Evolutionary conservation across 192 early-diverging fungal genomes (phyloP).

Genomic region (Rhizophagus clarus): DNA sequence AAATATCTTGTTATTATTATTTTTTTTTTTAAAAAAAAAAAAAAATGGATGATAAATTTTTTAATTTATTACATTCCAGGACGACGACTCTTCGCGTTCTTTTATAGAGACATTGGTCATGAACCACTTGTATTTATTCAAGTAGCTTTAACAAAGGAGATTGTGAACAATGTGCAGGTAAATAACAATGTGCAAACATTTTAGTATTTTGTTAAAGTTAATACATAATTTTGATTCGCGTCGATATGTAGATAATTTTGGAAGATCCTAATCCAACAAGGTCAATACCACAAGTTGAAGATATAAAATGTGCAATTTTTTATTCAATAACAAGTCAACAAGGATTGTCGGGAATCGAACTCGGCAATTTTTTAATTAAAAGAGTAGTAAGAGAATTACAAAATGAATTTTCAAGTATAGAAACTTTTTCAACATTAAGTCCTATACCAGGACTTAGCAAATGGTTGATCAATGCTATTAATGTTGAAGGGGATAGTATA

Average conservation of each 20-base stretch:
- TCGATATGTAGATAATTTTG: slow-evolving; percentile 55
- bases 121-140: slow-evolving; percentile 93
- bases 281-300: slow-evolving; percentile 20
- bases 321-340: slow-evolving; percentile 93
- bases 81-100: slow-evolving; percentile 84
- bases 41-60: no score
- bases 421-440: slow-evolving; percentile 85
- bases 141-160: slow-evolving; percentile 69
- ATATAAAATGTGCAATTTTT: slow-evolving; percentile 77
- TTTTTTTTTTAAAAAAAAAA: background rate
- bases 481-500: background rate
- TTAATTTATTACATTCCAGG: slow-evolving; percentile 36
- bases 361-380: slow-evolving; percentile 91
- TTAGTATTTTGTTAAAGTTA: no score
- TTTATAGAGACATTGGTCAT: slow-evolving; percentile 71
- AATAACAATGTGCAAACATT: no score
- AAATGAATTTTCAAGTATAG: slow-evolving; percentile 65
- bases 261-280: slow-evolving; percentile 48
- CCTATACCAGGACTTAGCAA: slow-evolving; percentile 86
- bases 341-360: slow-evolving; percentile 83
- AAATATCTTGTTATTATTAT: background rate
- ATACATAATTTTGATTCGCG: no score
- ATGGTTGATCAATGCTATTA: slow-evolving; percentile 62
- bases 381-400: slow-evolving; percentile 83
- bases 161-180: slow-evolving; percentile 70